Evolutionary conservation across 129 eudicot genomes (phyloP).

Genomic region (Gnaphalium uliginosum): DNA sequence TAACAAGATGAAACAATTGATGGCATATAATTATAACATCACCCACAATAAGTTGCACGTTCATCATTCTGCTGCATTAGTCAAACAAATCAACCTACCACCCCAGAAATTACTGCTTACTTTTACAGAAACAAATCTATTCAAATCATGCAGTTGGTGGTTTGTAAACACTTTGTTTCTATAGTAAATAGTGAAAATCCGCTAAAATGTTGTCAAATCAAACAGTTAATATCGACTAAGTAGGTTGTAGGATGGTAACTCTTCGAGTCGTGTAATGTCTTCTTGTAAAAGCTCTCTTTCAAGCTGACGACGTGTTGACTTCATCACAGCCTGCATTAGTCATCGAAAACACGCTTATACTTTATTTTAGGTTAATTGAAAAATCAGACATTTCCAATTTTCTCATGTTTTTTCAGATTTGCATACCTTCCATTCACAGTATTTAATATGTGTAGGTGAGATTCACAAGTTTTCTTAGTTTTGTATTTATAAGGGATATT

Average conservation of each 20-base stretch:
- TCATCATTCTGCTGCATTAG: slow-evolving; percentile 21
- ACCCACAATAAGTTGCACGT: slow-evolving; percentile 27
- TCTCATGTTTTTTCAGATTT: neutral
- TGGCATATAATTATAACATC: slow-evolving; percentile 32
- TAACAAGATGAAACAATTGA: slow-evolving; percentile 13
- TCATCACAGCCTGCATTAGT: slow-evolving; percentile 78
- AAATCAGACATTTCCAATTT: neutral
- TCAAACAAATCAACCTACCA: slow-evolving; percentile 24
- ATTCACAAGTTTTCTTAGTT: neutral
- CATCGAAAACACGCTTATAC: neutral
- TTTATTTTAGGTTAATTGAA: neutral
- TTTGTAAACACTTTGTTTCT: slow-evolving; percentile 5
- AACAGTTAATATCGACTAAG: slow-evolving; percentile 49
- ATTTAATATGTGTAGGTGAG: neutral
- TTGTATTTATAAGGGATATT: neutral
- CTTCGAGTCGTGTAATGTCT: slow-evolving; percentile 79
- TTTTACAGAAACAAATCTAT: neutral
- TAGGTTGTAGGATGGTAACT: slow-evolving; percentile 82
- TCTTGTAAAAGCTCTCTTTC: slow-evolving; percentile 90
- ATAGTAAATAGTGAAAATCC: slow-evolving; percentile 29
- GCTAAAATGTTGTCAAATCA: slow-evolving; percentile 27
- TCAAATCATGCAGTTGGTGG: slow-evolving; percentile 17
- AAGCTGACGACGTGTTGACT: slow-evolving; percentile 92
- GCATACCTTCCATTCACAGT: neutral
- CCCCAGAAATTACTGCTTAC: slow-evolving; percentile 19